A percentile compares a stretch with the other conserved stretches of the same genome.
These are phyloP conservation scores for Kazachstania sp. DNA, from an alignment of 1,139 yeast genomes.

Conservation along the genomic window DNA sequence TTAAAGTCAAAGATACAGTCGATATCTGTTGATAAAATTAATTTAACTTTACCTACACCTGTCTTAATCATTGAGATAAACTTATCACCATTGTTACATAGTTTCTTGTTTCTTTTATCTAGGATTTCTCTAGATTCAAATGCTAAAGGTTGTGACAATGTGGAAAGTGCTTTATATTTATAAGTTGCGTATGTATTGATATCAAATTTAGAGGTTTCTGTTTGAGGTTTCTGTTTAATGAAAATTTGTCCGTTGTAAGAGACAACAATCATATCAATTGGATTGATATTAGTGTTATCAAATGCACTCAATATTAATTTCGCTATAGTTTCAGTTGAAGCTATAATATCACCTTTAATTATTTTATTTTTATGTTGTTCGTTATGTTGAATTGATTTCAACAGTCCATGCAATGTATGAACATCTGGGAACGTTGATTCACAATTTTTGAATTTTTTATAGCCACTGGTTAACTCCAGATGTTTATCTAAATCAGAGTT, in stretches of 20 bases:
- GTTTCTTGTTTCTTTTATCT: slow-evolving; percentile 51
- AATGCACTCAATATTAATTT: slow-evolving; percentile 25
- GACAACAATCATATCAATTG: slow-evolving; percentile 54
- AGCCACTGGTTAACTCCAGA: slow-evolving; percentile 57
- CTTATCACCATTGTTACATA: slow-evolving; percentile 66
- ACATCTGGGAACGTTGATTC: slow-evolving; percentile 30
- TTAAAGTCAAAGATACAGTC: slow-evolving; percentile 82
- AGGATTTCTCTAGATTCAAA: slow-evolving; percentile 54
- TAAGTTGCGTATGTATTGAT: slow-evolving; percentile 59
- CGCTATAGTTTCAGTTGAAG: slow-evolving; percentile 75
- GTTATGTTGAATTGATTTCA: slow-evolving; percentile 45
- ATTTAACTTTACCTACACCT: slow-evolving; percentile 65
- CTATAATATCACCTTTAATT: slow-evolving; percentile 55
- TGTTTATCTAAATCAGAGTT: slow-evolving; percentile 48
- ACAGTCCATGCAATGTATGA: slow-evolving; percentile 42
- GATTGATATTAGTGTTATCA: slow-evolving; percentile 32
- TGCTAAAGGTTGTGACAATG: slow-evolving; percentile 71
- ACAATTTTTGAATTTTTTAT: slow-evolving; percentile 45
- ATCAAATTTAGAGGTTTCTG: slow-evolving; percentile 24
- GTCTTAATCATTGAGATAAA: slow-evolving; percentile 72
- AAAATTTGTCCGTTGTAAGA: slow-evolving; percentile 81
- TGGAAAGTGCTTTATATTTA: slow-evolving; percentile 75
- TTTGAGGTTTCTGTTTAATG: slow-evolving; percentile 46
- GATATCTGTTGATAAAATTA: slow-evolving; percentile 81
- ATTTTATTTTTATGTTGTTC: slow-evolving; percentile 44